Conservation (phyloP, 495 filamentous ascomycete genomes). For the Xylaria longipes region DNA sequence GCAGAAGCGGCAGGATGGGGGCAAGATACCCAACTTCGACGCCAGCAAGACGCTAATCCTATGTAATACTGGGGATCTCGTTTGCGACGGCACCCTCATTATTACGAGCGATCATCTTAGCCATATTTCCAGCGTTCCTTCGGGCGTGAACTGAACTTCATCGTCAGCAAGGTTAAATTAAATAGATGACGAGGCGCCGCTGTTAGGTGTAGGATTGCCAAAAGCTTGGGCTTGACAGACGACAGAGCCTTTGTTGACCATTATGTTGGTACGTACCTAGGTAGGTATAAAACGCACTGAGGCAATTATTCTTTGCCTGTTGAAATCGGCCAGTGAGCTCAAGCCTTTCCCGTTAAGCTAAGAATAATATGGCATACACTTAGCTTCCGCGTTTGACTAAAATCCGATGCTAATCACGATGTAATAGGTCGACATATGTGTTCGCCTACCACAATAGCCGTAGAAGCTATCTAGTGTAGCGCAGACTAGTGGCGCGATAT, state of each 20-base stretch:
- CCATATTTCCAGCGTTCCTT: slow-evolving; percentile 43
- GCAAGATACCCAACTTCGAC: slow-evolving; percentile 54
- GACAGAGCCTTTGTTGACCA: neutral
- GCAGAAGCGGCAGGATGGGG: slow-evolving; percentile 49
- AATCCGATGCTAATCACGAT: neutral
- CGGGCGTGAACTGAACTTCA: slow-evolving; percentile 41
- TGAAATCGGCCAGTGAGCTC: neutral
- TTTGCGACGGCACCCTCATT: slow-evolving; percentile 58
- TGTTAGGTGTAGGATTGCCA: neutral
- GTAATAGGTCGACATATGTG: neutral
- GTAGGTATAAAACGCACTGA: neutral
- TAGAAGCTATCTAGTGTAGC: neutral
- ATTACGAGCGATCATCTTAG: slow-evolving; percentile 53
- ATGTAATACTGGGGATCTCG: slow-evolving; percentile 58
- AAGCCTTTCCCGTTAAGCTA: neutral
- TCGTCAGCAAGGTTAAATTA: slow-evolving; percentile 36
- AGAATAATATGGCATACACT: neutral
- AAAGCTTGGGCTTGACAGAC: neutral
- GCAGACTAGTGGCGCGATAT: neutral
- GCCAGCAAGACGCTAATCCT: slow-evolving; percentile 53
- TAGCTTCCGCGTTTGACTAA: neutral
- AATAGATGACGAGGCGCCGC: neutral
- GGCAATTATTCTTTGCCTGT: neutral
- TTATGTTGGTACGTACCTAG: neutral
- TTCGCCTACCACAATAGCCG: neutral